Percentiles rank a stretch among this genome's conserved stretches.
Conservation (phyloP, 495 filamentous ascomycete species). For the Usnea hakonensis region DNA sequence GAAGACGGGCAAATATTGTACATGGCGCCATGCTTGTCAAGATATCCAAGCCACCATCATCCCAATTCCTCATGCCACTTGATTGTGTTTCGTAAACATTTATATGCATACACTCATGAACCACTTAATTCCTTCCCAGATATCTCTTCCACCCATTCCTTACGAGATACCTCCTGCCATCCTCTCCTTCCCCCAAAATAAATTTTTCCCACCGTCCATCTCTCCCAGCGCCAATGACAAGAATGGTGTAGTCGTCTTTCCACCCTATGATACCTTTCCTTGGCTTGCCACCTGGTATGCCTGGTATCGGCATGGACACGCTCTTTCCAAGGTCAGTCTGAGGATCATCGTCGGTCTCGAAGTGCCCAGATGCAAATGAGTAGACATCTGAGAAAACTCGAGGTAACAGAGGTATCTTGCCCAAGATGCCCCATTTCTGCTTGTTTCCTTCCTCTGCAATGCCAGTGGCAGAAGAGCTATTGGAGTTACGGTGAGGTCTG, state of each 20-base stretch:
- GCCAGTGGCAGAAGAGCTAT: slow-evolving; percentile 29
- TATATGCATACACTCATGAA: not conserved
- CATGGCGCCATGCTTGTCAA: not conserved
- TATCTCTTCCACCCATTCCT: slow-evolving; percentile 80
- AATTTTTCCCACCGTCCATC: slow-evolving; percentile 85
- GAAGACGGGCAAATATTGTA: not conserved
- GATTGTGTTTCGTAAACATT: not conserved
- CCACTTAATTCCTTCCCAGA: slow-evolving; percentile 39
- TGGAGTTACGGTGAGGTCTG: slow-evolving; percentile 35
- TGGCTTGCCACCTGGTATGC: slow-evolving; percentile 47
- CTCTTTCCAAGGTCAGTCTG: slow-evolving; percentile 32
- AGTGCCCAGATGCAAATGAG: slow-evolving; percentile 63
- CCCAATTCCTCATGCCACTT: not conserved
- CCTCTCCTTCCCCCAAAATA: slow-evolving; percentile 52
- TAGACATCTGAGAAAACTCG: slow-evolving; percentile 79
- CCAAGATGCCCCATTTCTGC: slow-evolving; percentile 73
- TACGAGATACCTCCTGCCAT: slow-evolving; percentile 52
- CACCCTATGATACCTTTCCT: slow-evolving; percentile 73
- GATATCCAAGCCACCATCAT: not conserved
- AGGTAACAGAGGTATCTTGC: slow-evolving; percentile 70
- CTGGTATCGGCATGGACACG: slow-evolving; percentile 34
- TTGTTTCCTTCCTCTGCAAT: slow-evolving; percentile 41
- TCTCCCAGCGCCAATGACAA: slow-evolving; percentile 72
- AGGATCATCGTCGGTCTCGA: slow-evolving; percentile 70
- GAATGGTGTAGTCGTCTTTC: slow-evolving; percentile 57